Evolutionary conservation across 768 basidiomycete genomes (phyloP), one percentile per base, ranked within the genome.

Genomic region (Tulasnella sp.): DNA sequence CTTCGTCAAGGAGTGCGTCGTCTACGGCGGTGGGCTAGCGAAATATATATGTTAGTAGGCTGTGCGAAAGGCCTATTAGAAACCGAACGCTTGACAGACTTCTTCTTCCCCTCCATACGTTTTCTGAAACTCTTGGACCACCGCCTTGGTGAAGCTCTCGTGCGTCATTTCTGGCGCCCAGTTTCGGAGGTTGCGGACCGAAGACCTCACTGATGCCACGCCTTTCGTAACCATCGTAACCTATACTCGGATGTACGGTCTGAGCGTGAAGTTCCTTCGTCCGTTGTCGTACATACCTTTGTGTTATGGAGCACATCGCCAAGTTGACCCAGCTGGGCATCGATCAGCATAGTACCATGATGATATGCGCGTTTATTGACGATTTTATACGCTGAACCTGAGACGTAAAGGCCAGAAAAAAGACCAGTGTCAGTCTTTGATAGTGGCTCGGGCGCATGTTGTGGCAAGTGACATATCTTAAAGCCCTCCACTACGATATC

Each of bases 321-420:
- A 7, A 99, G 73, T 4, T 80, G 77, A 32, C 78, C 75, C 27
- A 97, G 77, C 48, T 77, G 73, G 2, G 92, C 91, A 7, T 88
- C 85, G 21, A 98, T 86, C 26, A 99, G 80, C 96, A 99, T 99
- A 15, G 96, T 99, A 0, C 96, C 96, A 66, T 99, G 96, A 66
- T 98, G 95, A 72, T 97, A 98, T 5, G 93, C 92, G 27, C 96
- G 78, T 54, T 82, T 81, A 65, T 83, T 87, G 45, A 86, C 85
- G 58, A 99, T 88, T 73, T 96, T 97, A 74, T 96, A 99, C 10
- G 96, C 96, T 8, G 93, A 97, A 43, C 96, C 96, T 49, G 95
- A 98, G 63, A 97, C 85, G 91, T 98, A 38, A 61, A 56, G 17
- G 55, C 41, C 17, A 17, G 34, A 65, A 29, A 44, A 38, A 15